A percentile compares a stretch with the other conserved stretches of the same genome.
Evolutionary conservation across 2,329 filamentous ascomycete species (phyloP).

Genomic region (Xylaria polymorpha): DNA sequence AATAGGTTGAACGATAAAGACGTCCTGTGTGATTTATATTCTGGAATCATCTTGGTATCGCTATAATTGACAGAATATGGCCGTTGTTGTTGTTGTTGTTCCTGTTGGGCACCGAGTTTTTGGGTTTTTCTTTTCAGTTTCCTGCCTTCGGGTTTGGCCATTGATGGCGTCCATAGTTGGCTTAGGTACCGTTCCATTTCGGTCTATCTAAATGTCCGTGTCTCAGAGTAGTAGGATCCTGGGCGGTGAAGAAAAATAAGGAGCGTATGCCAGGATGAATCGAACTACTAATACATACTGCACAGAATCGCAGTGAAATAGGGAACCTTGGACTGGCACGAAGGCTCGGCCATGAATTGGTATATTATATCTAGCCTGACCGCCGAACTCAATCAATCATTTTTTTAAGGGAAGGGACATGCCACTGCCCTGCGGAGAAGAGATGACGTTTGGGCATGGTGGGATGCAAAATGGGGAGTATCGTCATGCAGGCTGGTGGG

Average conservation of each 20-base stretch:
- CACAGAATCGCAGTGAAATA: neutral
- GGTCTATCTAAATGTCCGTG: constrained; percentile 8
- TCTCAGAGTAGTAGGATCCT: constrained; percentile 30
- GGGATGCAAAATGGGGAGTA: constrained; percentile 24
- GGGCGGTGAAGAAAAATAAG: neutral
- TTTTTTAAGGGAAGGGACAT: constrained; percentile 2
- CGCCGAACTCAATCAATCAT: constrained; percentile 12
- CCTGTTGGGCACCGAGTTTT: constrained; percentile 45
- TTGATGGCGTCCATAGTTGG: constrained; percentile 40
- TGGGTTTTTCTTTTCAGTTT: constrained; percentile 50
- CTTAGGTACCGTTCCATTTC: constrained; percentile 47
- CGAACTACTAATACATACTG: neutral
- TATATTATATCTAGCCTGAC: constrained; percentile 32
- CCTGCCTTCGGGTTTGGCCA: constrained; percentile 46
- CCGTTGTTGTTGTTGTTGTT: constrained; percentile 43
- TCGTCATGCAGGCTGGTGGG: constrained; percentile 32
- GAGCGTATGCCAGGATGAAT: constrained; percentile 1
- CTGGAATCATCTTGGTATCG: constrained; percentile 40
- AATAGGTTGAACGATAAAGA: constrained; percentile 30
- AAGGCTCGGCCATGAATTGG: constrained; percentile 9
- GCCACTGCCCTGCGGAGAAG: constrained; percentile 2
- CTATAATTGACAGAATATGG: constrained; percentile 41
- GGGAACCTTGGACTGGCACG: neutral
- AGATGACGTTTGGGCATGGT: constrained; percentile 35
- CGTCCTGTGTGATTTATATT: constrained; percentile 24